These are phyloP conservation scores for Amesomyces nigricolor DNA, from an alignment of 2,329 filamentous ascomycete genomes.

Conservation along the genomic window DNA sequence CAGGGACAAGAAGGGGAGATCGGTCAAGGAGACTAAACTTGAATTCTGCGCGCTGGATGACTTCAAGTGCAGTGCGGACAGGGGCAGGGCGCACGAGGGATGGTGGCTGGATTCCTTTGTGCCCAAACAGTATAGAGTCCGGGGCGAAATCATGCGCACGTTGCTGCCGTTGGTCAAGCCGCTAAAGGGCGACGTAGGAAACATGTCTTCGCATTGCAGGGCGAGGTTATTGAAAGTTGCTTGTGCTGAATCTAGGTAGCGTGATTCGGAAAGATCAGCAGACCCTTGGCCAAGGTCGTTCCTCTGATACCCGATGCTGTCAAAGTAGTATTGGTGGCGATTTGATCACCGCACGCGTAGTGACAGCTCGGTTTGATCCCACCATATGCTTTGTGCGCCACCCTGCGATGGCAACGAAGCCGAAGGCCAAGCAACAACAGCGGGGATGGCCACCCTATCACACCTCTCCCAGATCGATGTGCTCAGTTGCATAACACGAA, in stretches of 20 bases:
- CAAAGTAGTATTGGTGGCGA: neutral
- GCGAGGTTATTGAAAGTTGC: no score
- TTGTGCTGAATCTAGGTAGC: no score
- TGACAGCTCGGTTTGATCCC: slow-evolving; percentile 11
- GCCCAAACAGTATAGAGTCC: neutral
- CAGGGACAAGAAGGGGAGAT: neutral
- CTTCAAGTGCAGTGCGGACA: neutral
- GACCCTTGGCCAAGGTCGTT: neutral
- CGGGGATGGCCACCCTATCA: neutral
- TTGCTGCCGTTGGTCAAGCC: slow-evolving; percentile 9
- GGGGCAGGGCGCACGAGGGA: neutral
- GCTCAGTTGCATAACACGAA: slow-evolving; percentile 15
- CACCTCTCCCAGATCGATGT: neutral
- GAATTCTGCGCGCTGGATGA: neutral
- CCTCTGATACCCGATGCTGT: neutral
- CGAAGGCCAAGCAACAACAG: neutral
- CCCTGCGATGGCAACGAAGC: neutral
- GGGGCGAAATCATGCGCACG: slow-evolving; percentile 4
- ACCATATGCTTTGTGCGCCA: slow-evolving; percentile 5
- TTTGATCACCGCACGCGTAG: slow-evolving; percentile 6
- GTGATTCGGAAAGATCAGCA: no score
- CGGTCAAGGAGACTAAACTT: neutral
- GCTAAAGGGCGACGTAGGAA: no score
- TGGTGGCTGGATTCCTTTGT: neutral
- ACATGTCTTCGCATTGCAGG: no score